These are phyloP conservation scores for Sphagnum tenellum DNA, from an alignment of 225 moss, liverwort and hornwort species.

Conservation along the genomic window DNA sequence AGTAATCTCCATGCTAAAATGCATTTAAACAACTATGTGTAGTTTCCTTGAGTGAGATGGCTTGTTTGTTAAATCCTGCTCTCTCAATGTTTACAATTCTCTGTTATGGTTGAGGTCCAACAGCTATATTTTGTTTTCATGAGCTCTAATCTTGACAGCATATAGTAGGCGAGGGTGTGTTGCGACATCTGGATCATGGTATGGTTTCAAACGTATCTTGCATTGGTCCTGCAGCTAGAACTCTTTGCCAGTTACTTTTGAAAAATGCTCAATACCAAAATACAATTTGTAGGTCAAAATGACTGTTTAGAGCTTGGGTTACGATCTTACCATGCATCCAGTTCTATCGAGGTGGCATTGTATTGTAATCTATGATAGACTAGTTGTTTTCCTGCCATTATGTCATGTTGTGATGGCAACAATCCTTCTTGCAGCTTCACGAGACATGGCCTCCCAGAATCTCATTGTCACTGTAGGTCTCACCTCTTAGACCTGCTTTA, in stretches of 20 bases:
- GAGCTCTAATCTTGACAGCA: conserved; percentile 99
- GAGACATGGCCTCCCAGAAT: conserved; percentile 5
- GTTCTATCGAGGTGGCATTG: too few species aligned
- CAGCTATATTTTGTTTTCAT: conserved; percentile 75
- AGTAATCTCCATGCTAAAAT: too few species aligned
- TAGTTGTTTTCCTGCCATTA: conserved; percentile 9
- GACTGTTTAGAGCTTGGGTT: conserved; percentile 11
- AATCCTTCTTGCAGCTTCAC: conserved; percentile 14
- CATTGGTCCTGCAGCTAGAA: conserved; percentile 38
- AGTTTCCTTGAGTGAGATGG: too few species aligned
- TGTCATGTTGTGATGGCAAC: neutral
- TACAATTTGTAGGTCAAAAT: conserved; percentile 17
- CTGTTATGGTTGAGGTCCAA: conserved; percentile 33
- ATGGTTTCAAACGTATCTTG: conserved; percentile 78
- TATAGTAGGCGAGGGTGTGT: conserved; percentile 99
- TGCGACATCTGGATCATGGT: conserved; percentile 95
- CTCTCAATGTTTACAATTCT: conserved; percentile 36
- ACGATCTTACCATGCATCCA: conserved; percentile 5
- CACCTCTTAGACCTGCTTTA: too few species aligned
- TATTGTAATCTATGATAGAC: too few species aligned
- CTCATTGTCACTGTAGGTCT: neutral
- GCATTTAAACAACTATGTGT: too few species aligned
- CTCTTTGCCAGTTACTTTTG: conserved; percentile 37
- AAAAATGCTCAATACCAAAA: conserved; percentile 16
- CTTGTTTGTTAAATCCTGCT: conserved; percentile 7